Base-by-base conservation (phyloP, 2,329 filamentous ascomycete genomes). In the Colletotrichum trifolii region DNA sequence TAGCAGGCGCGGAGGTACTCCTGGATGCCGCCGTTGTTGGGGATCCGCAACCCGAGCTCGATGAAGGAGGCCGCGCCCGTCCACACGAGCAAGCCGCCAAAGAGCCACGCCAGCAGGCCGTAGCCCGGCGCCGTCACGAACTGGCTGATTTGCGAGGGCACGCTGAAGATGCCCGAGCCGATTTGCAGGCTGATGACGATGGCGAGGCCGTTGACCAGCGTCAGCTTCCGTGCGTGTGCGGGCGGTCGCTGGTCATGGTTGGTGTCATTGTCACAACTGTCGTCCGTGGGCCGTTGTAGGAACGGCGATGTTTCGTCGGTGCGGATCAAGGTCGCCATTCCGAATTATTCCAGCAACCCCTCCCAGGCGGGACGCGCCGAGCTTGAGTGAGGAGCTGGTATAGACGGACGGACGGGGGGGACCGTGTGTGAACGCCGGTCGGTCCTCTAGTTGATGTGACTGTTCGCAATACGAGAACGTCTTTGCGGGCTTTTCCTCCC, bases 111-210 rank as follows among this genome's bases (percentile, higher is more conserved):
- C 1, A 79, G 67, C 33, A 83, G 67, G 12, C 76, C 78, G n/a
- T 75, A 72, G 15, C 76, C 78, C 1, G 81, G 80, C 3, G 79
- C 80, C 6, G 75, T 72, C 25, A 82, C 78, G 64, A 81, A 77
- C 65, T 75, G 77, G 64, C 77, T 76, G 42, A 83, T 77, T 58
- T 78, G 76, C 15, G 78, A 74, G 6, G 81, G 81, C 5, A 78
- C 76, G 10, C 79, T 79, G 69, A 84, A 83, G 42, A 84, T 81
- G 8, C 82, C 82, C 9, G 78, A 79, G 7, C 81, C 81, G 62
- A 83, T 82, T 70, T 83, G 80, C 8, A 83, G 71, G 43, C 79
- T 75, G 61, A 83, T 76, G n/a, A 83, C 75, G 13, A 83, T 73
- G 25, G 78, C 77, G 62, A 84, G 75, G 54, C 74, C 70, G 59